A percentile compares a stretch with the other conserved stretches of the same genome.
Conservation (phyloP, 257 asterid species). For the Solanum clarkiae region DNA sequence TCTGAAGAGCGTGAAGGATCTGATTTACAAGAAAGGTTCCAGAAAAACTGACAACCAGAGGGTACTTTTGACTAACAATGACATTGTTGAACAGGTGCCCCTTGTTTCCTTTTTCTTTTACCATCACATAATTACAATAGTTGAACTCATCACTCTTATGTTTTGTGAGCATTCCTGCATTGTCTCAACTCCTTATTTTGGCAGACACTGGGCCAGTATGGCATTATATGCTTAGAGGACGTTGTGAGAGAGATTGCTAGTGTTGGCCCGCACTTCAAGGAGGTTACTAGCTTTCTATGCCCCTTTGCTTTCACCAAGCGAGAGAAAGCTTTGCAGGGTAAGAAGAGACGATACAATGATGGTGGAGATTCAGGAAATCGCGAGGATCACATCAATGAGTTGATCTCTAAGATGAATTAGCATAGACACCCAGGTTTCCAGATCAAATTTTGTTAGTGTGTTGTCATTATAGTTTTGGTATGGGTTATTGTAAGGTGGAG, state of each 20-base stretch:
- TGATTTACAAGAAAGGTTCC: constrained; percentile 83
- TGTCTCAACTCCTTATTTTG: background rate
- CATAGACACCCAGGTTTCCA: background rate
- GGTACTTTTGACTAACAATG: constrained; percentile 74
- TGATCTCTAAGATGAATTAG: constrained; percentile 74
- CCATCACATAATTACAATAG: background rate
- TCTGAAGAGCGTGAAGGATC: constrained; percentile 72
- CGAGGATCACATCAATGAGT: constrained; percentile 51
- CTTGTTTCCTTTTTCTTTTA: background rate
- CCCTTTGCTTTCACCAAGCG: constrained; percentile 70
- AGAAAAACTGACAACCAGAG: constrained; percentile 43
- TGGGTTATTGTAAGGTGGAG: background rate
- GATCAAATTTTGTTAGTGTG: background rate
- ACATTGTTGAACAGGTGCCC: constrained; percentile 67
- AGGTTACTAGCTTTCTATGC: constrained; percentile 48
- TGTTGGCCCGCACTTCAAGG: constrained; percentile 58
- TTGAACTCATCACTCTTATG: background rate
- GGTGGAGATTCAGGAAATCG: constrained; percentile 95
- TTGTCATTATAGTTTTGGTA: background rate
- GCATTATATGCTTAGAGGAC: constrained; percentile 76
- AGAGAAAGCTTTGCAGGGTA: constrained; percentile 64
- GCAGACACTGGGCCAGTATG: constrained; percentile 62
- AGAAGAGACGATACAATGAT: constrained; percentile 58
- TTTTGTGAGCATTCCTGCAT: background rate
- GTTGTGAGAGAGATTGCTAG: constrained; percentile 56